phyloP scores from a whole-genome alignment of 306 rosid species.

The Lupinus albus region DNA sequence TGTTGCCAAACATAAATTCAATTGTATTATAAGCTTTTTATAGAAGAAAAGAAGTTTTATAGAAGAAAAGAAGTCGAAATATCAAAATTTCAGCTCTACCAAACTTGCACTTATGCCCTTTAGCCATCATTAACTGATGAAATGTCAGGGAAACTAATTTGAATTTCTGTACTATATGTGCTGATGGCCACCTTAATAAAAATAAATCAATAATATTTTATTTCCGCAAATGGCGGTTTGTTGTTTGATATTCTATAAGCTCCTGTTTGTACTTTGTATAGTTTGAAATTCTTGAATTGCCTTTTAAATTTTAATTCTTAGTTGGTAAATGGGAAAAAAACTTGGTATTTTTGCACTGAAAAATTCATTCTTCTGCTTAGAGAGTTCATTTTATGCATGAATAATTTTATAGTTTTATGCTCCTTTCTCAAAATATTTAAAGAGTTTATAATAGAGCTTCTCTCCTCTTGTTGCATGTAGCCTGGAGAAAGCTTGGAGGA shows the following conservation, averaged over 20 bases:
- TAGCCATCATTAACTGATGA: conserved; percentile 8
- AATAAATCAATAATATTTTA: background rate
- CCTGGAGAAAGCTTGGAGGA: conserved; percentile 99
- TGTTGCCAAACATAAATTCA: too few species aligned
- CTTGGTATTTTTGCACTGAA: conserved; percentile 21
- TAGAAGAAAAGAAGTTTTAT: too few species aligned
- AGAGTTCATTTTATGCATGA: conserved; percentile 26
- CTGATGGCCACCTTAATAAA: background rate
- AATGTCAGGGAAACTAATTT: conserved; percentile 13
- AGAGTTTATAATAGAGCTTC: conserved; percentile 21
- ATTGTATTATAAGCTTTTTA: too few species aligned
- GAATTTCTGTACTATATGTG: conserved; percentile 12
- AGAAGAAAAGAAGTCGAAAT: too few species aligned
- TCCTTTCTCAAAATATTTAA: conserved; percentile 15
- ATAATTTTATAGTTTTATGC: conserved; percentile 11
- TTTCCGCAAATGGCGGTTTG: background rate
- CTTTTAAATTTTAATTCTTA: conserved; percentile 29
- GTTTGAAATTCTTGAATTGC: conserved; percentile 6
- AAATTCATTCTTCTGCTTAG: conserved; percentile 16
- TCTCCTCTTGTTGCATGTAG: conserved; percentile 47
- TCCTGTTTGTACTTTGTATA: background rate
- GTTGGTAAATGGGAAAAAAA: background rate
- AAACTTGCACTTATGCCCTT: background rate
- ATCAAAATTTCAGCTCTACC: too few species aligned
- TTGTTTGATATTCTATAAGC: background rate